Conservation (phyloP, 1,139 yeast species). For the Geotrichum citri-aurantii region DNA sequence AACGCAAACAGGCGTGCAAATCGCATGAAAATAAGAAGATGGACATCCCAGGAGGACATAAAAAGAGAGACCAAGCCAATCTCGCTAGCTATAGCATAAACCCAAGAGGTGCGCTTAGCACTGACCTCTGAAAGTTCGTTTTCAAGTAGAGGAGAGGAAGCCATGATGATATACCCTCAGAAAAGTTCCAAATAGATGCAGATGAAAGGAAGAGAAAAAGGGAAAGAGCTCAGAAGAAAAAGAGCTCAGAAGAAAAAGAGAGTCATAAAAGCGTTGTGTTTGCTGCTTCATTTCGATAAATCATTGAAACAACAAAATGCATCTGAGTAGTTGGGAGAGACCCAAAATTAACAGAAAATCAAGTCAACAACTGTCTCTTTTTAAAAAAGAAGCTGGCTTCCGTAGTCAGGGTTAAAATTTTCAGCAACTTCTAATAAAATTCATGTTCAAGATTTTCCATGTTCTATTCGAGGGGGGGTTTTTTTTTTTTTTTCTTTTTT, state of each 20-base stretch:
- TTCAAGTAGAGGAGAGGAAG: conserved; percentile 3
- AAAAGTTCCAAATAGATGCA: not conserved
- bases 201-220: not conserved
- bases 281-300: not conserved
- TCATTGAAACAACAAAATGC: no score
- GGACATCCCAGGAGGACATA: conserved; percentile 43
- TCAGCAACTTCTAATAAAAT: no score
- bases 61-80: conserved; percentile 17
- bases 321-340: no score
- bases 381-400: no score
- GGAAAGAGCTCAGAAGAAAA: not conserved
- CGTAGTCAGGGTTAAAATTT: no score
- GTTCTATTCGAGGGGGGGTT: no score
- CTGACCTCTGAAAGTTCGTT: not conserved
- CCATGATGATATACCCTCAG: not conserved
- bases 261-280: not conserved
- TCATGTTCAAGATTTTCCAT: no score
- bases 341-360: no score
- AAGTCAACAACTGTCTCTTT: no score
- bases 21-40: conserved; percentile 63
- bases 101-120: conserved; percentile 5
- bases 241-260: not conserved
- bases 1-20: conserved; percentile 70
- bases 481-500: no score
- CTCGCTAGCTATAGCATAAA: conserved; percentile 8